Conservation (phyloP, 2,329 filamentous ascomycete genomes). For the Penicillium sp. region DNA sequence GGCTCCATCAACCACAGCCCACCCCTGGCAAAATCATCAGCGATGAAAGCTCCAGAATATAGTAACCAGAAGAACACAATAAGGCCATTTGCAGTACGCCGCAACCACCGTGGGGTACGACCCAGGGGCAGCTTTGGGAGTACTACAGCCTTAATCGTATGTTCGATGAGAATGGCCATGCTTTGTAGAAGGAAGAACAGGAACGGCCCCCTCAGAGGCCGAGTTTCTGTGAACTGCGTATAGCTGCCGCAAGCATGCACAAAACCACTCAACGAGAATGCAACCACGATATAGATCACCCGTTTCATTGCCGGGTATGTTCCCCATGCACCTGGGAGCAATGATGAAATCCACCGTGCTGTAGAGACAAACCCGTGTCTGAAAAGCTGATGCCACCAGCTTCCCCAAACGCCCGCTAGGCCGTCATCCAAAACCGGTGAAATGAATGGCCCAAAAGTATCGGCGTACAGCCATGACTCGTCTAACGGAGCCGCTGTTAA, state of each 20-base stretch:
- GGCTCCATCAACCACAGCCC: slow-evolving; percentile 82
- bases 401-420: slow-evolving; percentile 77
- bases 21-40: slow-evolving; percentile 71
- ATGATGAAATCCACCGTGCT: slow-evolving; percentile 41
- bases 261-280: slow-evolving; percentile 37
- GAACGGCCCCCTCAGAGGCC: slow-evolving; percentile 54
- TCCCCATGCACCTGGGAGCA: slow-evolving; percentile 19
- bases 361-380: slow-evolving; percentile 55
- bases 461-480: slow-evolving; percentile 62
- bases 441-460: slow-evolving; percentile 55
- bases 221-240: slow-evolving; percentile 63
- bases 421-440: slow-evolving; percentile 58
- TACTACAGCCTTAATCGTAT: slow-evolving; percentile 38
- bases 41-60: slow-evolving; percentile 63
- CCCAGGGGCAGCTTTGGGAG: slow-evolving; percentile 32
- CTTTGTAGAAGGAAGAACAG: slow-evolving; percentile 73
- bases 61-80: slow-evolving; percentile 69
- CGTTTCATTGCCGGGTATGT: slow-evolving; percentile 20
- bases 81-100: slow-evolving; percentile 59
- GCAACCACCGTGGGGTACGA: slow-evolving; percentile 46
- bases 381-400: slow-evolving; percentile 91
- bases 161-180: slow-evolving; percentile 65
- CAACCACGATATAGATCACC: slow-evolving; percentile 25
- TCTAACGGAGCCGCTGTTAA: slow-evolving; percentile 60
- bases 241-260: slow-evolving; percentile 72